Evolutionary conservation across 1,284 basidiomycete species (phyloP).

Genomic region (Malassezia sp.): DNA sequence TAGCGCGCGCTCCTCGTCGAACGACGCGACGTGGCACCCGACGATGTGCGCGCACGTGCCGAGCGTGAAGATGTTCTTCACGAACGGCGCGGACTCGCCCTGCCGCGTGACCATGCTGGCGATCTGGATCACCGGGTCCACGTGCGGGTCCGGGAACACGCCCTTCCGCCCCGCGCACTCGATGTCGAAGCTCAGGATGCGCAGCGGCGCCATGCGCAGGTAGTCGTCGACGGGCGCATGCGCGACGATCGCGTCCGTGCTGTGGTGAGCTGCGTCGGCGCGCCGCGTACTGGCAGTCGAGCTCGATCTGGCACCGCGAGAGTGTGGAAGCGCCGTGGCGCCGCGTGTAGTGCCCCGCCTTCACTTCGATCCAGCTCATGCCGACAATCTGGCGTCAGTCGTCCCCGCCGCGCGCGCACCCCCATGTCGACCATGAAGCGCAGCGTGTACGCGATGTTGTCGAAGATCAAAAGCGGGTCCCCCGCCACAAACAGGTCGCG

Average conservation of each 20-base stretch:
- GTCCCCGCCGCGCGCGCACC: conserved; percentile 8
- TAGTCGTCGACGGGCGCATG: conserved; percentile 42
- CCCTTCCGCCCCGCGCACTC: conserved; percentile 46
- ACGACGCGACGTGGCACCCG: conserved; percentile 40
- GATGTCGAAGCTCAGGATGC: conserved; percentile 46
- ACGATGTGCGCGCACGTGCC: conserved; percentile 44
- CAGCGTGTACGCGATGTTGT: conserved; percentile 43
- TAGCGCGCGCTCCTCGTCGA: conserved; percentile 39
- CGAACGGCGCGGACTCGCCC: conserved; percentile 39
- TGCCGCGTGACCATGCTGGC: conserved; percentile 47
- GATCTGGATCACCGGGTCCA: conserved; percentile 46
- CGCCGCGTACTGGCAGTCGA: conserved; percentile 26
- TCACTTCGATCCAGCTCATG: conserved; percentile 44
- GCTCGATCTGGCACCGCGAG: conserved; percentile 43
- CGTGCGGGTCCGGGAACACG: conserved; percentile 38
- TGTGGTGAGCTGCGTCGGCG: not conserved
- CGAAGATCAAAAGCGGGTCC: conserved; percentile 35
- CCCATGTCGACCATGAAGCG: conserved; percentile 45
- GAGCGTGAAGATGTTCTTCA: conserved; percentile 45
- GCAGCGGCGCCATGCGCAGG: conserved; percentile 41
- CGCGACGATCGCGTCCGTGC: conserved; percentile 30
- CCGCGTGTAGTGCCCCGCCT: conserved; percentile 34
- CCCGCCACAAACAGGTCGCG: conserved; percentile 39
- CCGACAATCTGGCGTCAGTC: conserved; percentile 35
- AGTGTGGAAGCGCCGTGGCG: conserved; percentile 24